Evolutionary conservation across 2,329 filamentous ascomycete genomes (phyloP), one percentile per base, ranked within the genome.

Genomic region (Aspergillus terreus): DNA sequence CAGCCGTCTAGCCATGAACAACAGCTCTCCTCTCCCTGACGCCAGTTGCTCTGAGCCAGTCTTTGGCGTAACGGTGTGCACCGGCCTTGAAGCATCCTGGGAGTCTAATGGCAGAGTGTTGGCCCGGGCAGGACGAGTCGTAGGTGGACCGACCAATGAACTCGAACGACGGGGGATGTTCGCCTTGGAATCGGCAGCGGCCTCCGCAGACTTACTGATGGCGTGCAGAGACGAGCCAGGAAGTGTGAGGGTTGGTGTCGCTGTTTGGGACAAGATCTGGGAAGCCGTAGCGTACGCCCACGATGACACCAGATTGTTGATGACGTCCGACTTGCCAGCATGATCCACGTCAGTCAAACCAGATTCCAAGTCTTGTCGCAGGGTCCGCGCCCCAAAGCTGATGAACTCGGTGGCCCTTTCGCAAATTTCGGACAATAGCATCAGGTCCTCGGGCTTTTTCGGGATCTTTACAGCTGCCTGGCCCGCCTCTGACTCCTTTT

Each of bases 351-450:
- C 68, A 12, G 72, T 67, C 49, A 86, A 76, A 33, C 86, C 84
- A n/a, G 80, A 77, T 44, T 83, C 73, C 2, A 97, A 76, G 64
- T 97, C 94, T 49, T 83, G 81, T 47, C 91, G 83, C 74, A 97
- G 84, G 19, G 91, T 83, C 48, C 88, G 83, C 3, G 90, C 88
- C 35, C 90, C 85, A 36, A 86, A 82, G 1, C 89, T 87, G 35
- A 97, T 87, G 61, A 96, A 97, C 55, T 89, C 86, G 9, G 94
- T 79, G 1, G 90, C 86, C 52, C 92, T 82, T 54, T 85, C 84
- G 66, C 91, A 95, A 25, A 96, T 83, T 64, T 97, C 91, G 1
- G 90, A 87, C n/a, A 96, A 79, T 55, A 91, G 83, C 9, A 82
- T 75, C 21, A 96, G 72, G 61, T 95, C 87, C 67, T 95, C 90